These are phyloP conservation scores for Magnusiomyces fungicola DNA, from an alignment of 1,139 yeast genomes.

Conservation along the genomic window DNA sequence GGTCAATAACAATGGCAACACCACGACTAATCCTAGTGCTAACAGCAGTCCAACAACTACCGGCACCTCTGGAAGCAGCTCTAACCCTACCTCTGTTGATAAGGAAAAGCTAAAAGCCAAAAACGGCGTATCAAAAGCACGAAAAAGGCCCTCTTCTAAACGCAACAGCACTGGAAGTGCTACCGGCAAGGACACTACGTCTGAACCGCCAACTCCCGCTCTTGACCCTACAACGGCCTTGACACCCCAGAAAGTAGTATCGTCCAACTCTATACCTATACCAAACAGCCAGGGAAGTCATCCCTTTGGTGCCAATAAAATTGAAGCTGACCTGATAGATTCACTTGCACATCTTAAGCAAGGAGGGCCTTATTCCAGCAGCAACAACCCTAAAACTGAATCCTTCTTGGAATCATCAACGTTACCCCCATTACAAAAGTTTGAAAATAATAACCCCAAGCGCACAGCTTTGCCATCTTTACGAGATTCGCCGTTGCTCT, in stretches of 20 bases:
- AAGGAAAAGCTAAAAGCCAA: not conserved
- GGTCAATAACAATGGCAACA: constrained; percentile 30
- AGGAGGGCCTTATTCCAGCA: not conserved
- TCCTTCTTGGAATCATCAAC: not conserved
- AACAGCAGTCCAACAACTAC: not conserved
- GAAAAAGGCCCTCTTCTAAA: not conserved
- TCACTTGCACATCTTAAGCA: not conserved
- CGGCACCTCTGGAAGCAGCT: not conserved
- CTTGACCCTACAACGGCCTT: not conserved
- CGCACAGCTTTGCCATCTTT: not conserved
- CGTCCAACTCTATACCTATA: too few species aligned
- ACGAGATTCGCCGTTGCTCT: constrained; percentile 1
- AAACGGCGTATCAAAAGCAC: not conserved
- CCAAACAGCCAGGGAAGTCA: not conserved
- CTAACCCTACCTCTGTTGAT: not conserved
- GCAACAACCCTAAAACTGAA: not conserved
- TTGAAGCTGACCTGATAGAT: not conserved
- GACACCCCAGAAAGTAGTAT: not conserved
- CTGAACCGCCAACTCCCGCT: not conserved
- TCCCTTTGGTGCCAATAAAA: not conserved
- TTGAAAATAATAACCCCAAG: not conserved
- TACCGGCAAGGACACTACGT: not conserved
- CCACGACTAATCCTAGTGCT: constrained; percentile 6
- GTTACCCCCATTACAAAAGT: not conserved
- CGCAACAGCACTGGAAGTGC: not conserved